Percentiles rank a stretch among this genome's conserved stretches.
These are phyloP conservation scores for Lotus japonicus DNA, from an alignment of 306 rosid genomes.

Conservation along the genomic window DNA sequence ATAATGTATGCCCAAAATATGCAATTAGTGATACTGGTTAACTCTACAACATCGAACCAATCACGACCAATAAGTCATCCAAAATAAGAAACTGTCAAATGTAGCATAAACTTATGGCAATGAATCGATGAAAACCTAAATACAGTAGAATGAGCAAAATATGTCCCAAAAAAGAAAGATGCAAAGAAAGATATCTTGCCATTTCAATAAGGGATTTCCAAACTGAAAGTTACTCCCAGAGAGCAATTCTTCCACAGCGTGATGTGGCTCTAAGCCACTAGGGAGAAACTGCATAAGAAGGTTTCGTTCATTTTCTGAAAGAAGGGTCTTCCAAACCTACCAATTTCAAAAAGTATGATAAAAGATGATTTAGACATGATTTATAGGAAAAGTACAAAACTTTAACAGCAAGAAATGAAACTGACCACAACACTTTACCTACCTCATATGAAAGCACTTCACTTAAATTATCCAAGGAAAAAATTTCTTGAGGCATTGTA, in stretches of 20 bases:
- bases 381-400: neutral
- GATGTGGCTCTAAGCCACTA: slow-evolving; percentile 48
- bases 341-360: slow-evolving; percentile 23
- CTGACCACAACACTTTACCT: slow-evolving; percentile 21
- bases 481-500: slow-evolving; percentile 64
- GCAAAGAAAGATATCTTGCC: slow-evolving; percentile 48
- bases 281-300: slow-evolving; percentile 75
- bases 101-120: too few relatives aligned
- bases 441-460: slow-evolving; percentile 84
- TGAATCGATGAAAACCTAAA: neutral
- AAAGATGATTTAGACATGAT: slow-evolving; percentile 6
- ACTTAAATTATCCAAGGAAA: slow-evolving; percentile 54
- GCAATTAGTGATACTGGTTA: neutral
- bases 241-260: slow-evolving; percentile 56
- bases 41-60: neutral
- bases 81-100: neutral
- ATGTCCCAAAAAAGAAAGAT: neutral
- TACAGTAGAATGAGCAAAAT: neutral
- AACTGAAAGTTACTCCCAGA: slow-evolving; percentile 68
- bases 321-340: slow-evolving; percentile 80
- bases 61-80: neutral
- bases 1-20: neutral
- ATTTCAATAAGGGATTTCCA: slow-evolving; percentile 70
- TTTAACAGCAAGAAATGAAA: neutral
- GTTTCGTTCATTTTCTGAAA: slow-evolving; percentile 73